A percentile compares a stretch with the other conserved stretches of the same genome.
These are phyloP conservation scores for Cadophora luteo-olivacea DNA, from an alignment of 2,329 filamentous ascomycete species.

Conservation along the genomic window DNA sequence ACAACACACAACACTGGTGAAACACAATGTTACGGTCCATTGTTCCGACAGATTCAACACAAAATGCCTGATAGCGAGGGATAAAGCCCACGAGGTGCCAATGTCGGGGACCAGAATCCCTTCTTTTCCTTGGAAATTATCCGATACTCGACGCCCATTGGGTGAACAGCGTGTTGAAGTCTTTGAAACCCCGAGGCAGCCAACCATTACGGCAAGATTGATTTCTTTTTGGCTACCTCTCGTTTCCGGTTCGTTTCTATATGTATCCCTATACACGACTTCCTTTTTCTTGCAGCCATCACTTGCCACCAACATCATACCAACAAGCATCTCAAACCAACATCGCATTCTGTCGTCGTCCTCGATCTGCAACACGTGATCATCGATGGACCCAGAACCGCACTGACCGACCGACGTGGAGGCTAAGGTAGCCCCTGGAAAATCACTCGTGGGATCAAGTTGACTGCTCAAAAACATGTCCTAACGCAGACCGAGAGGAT, in stretches of 20 bases:
- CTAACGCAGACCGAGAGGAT: background rate
- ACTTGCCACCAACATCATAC: slow-evolving; percentile 1
- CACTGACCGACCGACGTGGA: background rate
- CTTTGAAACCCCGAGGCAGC: background rate
- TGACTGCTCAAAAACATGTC: slow-evolving; percentile 15
- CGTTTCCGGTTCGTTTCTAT: slow-evolving; percentile 13
- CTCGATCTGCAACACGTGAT: background rate
- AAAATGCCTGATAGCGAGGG: slow-evolving; percentile 29
- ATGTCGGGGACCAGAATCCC: slow-evolving; percentile 20
- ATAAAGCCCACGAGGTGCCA: slow-evolving; percentile 27
- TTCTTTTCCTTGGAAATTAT: slow-evolving; percentile 30
- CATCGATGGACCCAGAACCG: background rate
- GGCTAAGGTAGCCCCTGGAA: background rate
- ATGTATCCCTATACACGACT: background rate
- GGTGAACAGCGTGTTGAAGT: slow-evolving; percentile 8
- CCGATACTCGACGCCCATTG: slow-evolving; percentile 26
- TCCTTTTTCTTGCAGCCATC: background rate
- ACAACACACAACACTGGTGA: slow-evolving; percentile 18
- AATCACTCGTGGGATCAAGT: background rate
- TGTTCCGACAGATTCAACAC: slow-evolving; percentile 20
- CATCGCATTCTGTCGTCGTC: background rate
- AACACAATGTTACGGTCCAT: slow-evolving; percentile 21
- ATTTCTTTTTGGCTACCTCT: slow-evolving; percentile 9
- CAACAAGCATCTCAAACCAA: slow-evolving; percentile 4
- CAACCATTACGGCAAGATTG: slow-evolving; percentile 4